Evolutionary conservation across 129 eudicot species (phyloP).

Genomic region (Arctium lappa): DNA sequence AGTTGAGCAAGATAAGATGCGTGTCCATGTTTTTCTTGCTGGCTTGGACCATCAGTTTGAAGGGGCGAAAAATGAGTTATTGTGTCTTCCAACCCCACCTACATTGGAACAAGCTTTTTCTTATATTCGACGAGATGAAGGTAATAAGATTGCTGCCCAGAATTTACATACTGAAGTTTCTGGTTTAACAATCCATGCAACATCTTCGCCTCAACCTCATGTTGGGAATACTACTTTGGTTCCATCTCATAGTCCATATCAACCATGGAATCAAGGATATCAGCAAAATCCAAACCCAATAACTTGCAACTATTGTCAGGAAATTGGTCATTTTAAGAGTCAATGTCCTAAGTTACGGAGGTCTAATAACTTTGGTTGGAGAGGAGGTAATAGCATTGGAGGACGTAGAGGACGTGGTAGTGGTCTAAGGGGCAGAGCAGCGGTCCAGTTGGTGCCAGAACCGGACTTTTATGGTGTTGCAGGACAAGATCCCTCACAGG

Average conservation of each 20-base stretch:
- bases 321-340: neutral
- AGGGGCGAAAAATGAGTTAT: neutral
- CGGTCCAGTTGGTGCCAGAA: constrained; percentile 3
- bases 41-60: neutral
- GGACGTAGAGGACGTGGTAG: neutral
- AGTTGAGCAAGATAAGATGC: neutral
- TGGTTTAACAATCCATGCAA: neutral
- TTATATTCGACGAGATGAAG: neutral
- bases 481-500: neutral
- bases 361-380: too few species aligned
- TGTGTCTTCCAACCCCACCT: neutral
- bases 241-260: neutral
- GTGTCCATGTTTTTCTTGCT: neutral
- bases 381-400: too few species aligned
- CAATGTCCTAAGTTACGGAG: too few species aligned
- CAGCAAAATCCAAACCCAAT: neutral
- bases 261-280: neutral
- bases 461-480: neutral
- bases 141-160: neutral
- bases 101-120: neutral
- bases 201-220: too few species aligned
- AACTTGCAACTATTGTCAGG: neutral
- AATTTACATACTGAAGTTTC: neutral
- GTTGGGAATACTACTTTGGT: neutral
- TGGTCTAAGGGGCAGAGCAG: neutral